Evolutionary conservation across 441 rosid species (phyloP).

Genomic region (Populus hybrid): DNA sequence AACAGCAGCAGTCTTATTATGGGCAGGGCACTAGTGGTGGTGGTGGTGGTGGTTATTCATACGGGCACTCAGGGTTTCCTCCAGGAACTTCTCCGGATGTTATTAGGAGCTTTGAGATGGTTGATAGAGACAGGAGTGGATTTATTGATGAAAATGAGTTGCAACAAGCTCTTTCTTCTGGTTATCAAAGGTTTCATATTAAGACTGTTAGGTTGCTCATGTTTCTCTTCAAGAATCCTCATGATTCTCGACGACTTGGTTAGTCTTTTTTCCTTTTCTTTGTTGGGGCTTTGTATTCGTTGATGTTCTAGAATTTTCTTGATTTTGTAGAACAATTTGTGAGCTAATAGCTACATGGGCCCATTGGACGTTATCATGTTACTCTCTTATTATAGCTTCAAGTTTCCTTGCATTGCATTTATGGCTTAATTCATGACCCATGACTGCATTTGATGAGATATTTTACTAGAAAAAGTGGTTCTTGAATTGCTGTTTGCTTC

Average conservation of each 20-base stretch:
- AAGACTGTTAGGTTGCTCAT: slow-evolving; percentile 57
- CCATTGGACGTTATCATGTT: background rate
- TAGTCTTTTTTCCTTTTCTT: background rate
- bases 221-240: slow-evolving; percentile 60
- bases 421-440: background rate
- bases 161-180: slow-evolving; percentile 55
- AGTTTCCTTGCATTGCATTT: background rate
- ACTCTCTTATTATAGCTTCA: background rate
- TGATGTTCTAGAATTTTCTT: background rate
- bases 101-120: slow-evolving; percentile 55
- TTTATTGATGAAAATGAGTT: slow-evolving; percentile 66
- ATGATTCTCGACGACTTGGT: slow-evolving; percentile 46
- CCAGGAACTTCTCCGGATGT: slow-evolving; percentile 53
- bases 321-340: too few relatives aligned
- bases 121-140: slow-evolving; percentile 59
- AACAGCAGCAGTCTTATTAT: slow-evolving; percentile 15
- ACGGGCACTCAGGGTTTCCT: slow-evolving; percentile 31
- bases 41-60: background rate
- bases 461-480: background rate
- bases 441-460: background rate
- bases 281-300: background rate
- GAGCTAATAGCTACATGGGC: background rate
- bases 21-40: background rate
- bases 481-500: background rate
- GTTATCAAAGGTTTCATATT: slow-evolving; percentile 42